Percentiles rank a stretch among this genome's conserved stretches.
Evolutionary conservation across 495 filamentous ascomycete genomes (phyloP).

Genomic region (Penicillium subrubescens): DNA sequence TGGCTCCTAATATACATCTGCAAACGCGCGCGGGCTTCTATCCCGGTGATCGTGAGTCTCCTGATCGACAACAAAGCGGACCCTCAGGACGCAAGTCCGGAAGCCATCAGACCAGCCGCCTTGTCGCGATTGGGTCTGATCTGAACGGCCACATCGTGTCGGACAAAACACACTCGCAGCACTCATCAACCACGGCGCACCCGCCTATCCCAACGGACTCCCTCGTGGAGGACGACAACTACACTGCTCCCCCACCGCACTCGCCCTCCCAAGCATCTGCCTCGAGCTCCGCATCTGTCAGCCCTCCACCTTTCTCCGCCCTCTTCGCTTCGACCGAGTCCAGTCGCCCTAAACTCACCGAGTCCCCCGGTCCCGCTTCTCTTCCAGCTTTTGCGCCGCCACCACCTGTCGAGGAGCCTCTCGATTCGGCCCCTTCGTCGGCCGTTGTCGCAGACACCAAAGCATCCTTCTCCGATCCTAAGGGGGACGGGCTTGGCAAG

Average conservation of each 20-base stretch:
- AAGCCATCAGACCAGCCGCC: conserved; percentile 32
- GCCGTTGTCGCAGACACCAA: conserved; percentile 77
- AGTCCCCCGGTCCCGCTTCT: conserved; percentile 55
- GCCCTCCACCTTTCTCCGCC: conserved; percentile 66
- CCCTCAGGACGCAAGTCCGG: conserved; percentile 26
- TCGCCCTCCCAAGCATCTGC: conserved; percentile 70
- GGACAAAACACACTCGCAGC: conserved; percentile 61
- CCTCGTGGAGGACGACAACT: conserved; percentile 51
- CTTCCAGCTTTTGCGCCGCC: conserved; percentile 59
- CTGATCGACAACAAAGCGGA: conserved; percentile 34
- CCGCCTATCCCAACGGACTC: conserved; percentile 48
- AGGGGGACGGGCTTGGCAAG: conserved; percentile 68
- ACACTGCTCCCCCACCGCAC: conserved; percentile 62
- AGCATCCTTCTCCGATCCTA: conserved; percentile 74
- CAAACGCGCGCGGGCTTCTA: not conserved
- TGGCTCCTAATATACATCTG: not conserved
- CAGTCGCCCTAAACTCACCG: conserved; percentile 56
- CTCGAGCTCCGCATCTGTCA: conserved; percentile 52
- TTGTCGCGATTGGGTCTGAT: conserved; percentile 22
- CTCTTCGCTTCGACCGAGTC: conserved; percentile 53
- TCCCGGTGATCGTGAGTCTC: conserved; percentile 19
- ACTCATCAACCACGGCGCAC: conserved; percentile 66
- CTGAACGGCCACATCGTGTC: conserved; percentile 62
- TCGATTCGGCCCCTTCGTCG: conserved; percentile 53
- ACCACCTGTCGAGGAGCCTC: conserved; percentile 38